A percentile compares a stretch with the other conserved stretches of the same genome.
Conservation (phyloP, 2,329 filamentous ascomycete genomes). For the Colletotrichum liriopes region DNA sequence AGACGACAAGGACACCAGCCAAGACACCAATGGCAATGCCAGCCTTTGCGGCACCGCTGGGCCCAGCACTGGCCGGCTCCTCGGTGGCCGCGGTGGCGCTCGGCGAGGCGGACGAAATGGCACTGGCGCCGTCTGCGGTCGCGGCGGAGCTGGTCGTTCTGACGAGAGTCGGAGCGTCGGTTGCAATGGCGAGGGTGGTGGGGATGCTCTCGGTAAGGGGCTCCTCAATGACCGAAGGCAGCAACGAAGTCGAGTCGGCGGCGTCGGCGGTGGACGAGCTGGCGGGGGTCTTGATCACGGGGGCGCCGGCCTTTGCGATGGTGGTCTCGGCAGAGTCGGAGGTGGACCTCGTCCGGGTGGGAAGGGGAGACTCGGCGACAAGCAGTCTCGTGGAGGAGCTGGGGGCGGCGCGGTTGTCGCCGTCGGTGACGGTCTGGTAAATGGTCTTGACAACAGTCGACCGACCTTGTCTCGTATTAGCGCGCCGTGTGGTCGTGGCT, state of each 20-base stretch:
- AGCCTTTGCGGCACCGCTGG: slow-evolving; percentile 70
- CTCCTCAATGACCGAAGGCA: slow-evolving; percentile 49
- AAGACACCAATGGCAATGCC: slow-evolving; percentile 90
- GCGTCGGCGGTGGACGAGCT: slow-evolving; percentile 26
- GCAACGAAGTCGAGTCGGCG: slow-evolving; percentile 28
- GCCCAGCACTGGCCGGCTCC: slow-evolving; percentile 44
- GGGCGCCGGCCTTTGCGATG: slow-evolving; percentile 28
- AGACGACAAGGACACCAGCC: slow-evolving; percentile 76
- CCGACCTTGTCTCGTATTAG: slow-evolving; percentile 39
- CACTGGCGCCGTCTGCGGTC: slow-evolving; percentile 42
- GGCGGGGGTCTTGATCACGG: slow-evolving; percentile 21
- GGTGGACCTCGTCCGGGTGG: slow-evolving; percentile 10
- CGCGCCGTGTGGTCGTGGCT: slow-evolving; percentile 25
- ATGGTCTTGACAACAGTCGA: slow-evolving; percentile 55
- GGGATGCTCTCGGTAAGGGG: slow-evolving; percentile 44
- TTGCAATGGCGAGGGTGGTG: slow-evolving; percentile 49
- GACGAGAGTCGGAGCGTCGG: slow-evolving; percentile 47
- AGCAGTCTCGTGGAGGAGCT: slow-evolving; percentile 53
- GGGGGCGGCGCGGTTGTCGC: slow-evolving; percentile 1
- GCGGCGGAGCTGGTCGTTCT: slow-evolving; percentile 52
- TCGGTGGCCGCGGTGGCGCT: slow-evolving; percentile 37
- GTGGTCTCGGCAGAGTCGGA: slow-evolving; percentile 28
- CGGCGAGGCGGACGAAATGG: slow-evolving; percentile 45
- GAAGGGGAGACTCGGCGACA: slow-evolving; percentile 46
- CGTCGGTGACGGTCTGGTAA: slow-evolving; percentile 54